Base-by-base conservation (phyloP, 192 early-diverging fungal genomes). In the Hyaloraphidium curvatum region DNA sequence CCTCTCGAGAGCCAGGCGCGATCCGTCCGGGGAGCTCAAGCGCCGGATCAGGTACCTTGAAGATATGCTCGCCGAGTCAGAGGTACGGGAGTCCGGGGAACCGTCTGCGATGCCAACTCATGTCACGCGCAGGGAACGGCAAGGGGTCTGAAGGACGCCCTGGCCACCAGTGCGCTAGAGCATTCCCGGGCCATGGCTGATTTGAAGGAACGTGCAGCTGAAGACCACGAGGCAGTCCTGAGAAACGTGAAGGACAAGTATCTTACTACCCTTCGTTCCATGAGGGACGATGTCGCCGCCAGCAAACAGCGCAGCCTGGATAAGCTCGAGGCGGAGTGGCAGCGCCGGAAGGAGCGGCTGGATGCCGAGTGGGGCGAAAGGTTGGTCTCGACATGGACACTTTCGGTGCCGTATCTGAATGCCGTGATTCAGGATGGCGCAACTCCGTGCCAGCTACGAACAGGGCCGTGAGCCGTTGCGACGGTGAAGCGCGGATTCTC, bases 271-370 rank as follows among this genome's bases (percentile, higher is more conserved):
- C 52, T 69, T 3, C 62, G 53, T 33, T 19, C 28, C 17, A 69
- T 69, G 67, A 55, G 67, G 4, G 67, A 69, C 40, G 67, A 69
- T 23, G 31, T 69, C 31, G 64, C 56, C 13, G 13, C 40, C 13
- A 60, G 55, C 43, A 69, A 67, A 31, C 27, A 54, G 30, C 9
- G 28, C 17, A 51, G 56, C 16, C 19, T 55, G 59, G 64, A 63
- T 19, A n/a, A 50, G 27, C 29, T 69, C 9, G 64, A 65, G 48
- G 28, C 26, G 22, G 67, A 69, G 53, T 69, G 67, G 67, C 43
- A 50, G 26, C 35, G 53, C 31, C 19, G 58, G 30, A 67, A 57
- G 41, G 28, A 54, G 37, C 17, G 22, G 26, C 35, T 68, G 39
- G 62, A 66, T 23, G 41, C 30, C 30, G 63, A 62, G 55, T 68